A percentile compares a stretch with the other conserved stretches of the same genome.
These are phyloP conservation scores for Trichosporon sp. DNA, from an alignment of 1,284 basidiomycete genomes.

Conservation along the genomic window DNA sequence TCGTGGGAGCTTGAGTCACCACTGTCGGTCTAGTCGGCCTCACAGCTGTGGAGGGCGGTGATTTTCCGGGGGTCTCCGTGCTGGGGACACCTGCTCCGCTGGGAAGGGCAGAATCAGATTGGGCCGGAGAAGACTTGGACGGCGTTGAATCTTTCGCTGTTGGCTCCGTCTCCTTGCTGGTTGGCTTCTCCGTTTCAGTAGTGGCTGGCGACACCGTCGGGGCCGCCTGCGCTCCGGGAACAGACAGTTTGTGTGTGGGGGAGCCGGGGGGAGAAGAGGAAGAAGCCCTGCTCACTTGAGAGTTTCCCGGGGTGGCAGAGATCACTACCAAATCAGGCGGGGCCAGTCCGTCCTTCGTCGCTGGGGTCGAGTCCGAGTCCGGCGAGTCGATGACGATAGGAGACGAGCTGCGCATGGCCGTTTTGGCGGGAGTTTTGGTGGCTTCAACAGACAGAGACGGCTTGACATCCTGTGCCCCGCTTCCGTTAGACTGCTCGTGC, in stretches of 20 bases:
- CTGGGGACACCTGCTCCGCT: too few relatives aligned
- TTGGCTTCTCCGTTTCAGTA: too few relatives aligned
- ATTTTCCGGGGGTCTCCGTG: neutral
- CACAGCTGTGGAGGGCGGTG: neutral
- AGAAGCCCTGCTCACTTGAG: neutral
- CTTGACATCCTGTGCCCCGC: neutral
- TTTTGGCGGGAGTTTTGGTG: neutral
- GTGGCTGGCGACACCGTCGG: neutral
- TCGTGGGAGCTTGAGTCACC: neutral
- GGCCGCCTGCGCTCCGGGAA: neutral
- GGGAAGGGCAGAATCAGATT: too few relatives aligned
- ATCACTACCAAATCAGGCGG: neutral
- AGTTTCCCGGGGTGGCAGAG: neutral
- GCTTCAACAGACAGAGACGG: neutral
- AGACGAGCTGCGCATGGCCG: neutral
- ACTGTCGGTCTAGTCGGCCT: neutral
- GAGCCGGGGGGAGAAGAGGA: neutral
- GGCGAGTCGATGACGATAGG: neutral
- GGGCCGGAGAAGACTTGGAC: neutral
- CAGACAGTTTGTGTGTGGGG: neutral
- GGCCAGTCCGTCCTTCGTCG: neutral
- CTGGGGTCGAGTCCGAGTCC: neutral
- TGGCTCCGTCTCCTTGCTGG: neutral
- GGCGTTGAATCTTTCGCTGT: too few relatives aligned
- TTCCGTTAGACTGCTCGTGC: too few relatives aligned